Conservation (phyloP, 1,284 basidiomycete genomes). For the Trichosporon faecale region DNA sequence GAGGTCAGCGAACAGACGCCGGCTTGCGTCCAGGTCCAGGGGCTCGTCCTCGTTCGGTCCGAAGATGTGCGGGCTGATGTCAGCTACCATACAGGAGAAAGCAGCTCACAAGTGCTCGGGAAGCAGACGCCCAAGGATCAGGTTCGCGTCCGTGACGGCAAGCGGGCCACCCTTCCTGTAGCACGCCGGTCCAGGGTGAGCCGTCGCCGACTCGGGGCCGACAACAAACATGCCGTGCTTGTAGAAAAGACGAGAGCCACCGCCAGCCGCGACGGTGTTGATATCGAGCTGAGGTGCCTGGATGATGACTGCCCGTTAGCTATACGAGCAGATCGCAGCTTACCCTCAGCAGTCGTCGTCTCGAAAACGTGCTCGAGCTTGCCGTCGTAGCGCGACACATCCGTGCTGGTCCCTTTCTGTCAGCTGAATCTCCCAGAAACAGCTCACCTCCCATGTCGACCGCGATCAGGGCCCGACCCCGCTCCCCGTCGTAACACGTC, state of each 20-base stretch:
- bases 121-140: conserved; percentile 45
- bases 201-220: conserved; percentile 54
- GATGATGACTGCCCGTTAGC: conserved; percentile 60
- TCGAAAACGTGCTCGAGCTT: conserved; percentile 44
- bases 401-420: conserved; percentile 65
- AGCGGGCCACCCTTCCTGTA: conserved; percentile 48
- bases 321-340: not conserved
- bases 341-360: conserved; percentile 74
- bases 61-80: conserved; percentile 45
- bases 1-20: conserved; percentile 49
- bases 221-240: conserved; percentile 39
- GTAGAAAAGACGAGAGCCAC: conserved; percentile 45
- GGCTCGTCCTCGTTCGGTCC: conserved; percentile 56
- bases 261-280: conserved; percentile 48
- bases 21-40: conserved; percentile 51
- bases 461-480: conserved; percentile 40
- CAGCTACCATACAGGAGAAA: not conserved
- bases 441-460: conserved; percentile 60
- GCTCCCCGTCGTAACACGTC: conserved; percentile 41
- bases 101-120: conserved; percentile 56
- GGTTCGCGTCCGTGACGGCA: conserved; percentile 49
- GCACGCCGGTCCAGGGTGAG: conserved; percentile 46
- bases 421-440: not conserved
- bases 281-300: conserved; percentile 66
- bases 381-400: conserved; percentile 44